Base-by-base conservation (phyloP, 2,329 filamentous ascomycete species). In the Neofusicoccum parvum region DNA sequence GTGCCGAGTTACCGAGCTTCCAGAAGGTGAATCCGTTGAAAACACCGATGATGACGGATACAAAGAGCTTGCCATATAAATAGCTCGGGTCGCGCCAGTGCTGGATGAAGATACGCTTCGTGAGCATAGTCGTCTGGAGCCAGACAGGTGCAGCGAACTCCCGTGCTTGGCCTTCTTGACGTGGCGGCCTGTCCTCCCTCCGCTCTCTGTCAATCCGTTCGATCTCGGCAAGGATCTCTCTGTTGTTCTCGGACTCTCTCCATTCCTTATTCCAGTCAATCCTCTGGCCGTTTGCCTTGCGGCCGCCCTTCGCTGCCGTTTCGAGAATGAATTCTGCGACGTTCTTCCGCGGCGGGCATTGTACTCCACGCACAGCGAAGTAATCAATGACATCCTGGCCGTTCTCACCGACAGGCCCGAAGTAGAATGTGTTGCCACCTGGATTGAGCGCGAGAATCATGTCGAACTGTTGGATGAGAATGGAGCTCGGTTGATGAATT, bases 11-110 rank as follows among this genome's bases (percentile, higher is more conserved):
- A 2, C 88, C 88, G 3, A 92, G 83, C 70, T 88, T 81, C 81
- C 85, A 92, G 79, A 92, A 93, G 3, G 90, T 92, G 78, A 92
- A 92, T 23, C 89, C 90, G 78, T 92, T 92, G 82, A 93, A 92
- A 74, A 92, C 87, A 15, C 89, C 90, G 50, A 91, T 82, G 67
- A 92, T 84, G 66, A 92, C 86, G 3, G 87, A 83, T 39, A 88
- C 85, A 76, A 92, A 93, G 32, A 94, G 79, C 73, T 92, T 92
- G 66, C 89, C 88, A 75, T 92, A 93, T 64, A 92, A 81, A 75
- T 94, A 94, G 0, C 87, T 88, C 0, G 90, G 88, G 68, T 92
- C 88, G 14, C 91, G 85, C 90, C 90, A 93, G 79, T 92, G 89
- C 70, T 92, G 87, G 3, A 81, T 80, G 76, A 92, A 92, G 58